A percentile compares a stretch with the other conserved stretches of the same genome.
These are phyloP conservation scores for Parachaetomium inaequale DNA, from an alignment of 495 filamentous ascomycete species.

Conservation along the genomic window DNA sequence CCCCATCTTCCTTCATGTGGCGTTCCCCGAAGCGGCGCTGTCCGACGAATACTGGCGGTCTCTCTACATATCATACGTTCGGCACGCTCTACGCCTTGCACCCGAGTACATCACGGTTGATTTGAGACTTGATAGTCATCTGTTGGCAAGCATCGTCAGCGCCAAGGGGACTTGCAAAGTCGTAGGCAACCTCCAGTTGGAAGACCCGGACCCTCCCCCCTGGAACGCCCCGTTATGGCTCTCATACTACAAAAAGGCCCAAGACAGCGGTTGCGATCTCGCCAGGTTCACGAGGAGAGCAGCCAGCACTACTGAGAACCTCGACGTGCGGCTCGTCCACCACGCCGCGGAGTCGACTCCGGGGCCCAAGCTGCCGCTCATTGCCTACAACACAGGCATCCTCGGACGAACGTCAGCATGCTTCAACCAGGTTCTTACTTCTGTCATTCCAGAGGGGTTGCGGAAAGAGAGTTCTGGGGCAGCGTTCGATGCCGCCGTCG, in stretches of 20 bases:
- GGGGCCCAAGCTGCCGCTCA: conserved; percentile 50
- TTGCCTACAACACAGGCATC: conserved; percentile 64
- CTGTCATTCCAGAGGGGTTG: conserved; percentile 57
- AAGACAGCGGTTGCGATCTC: conserved; percentile 57
- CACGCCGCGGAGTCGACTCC: conserved; percentile 40
- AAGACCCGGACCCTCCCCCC: conserved; percentile 37
- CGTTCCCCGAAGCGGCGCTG: conserved; percentile 37
- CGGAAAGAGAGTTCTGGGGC: conserved; percentile 20
- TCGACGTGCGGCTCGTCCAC: conserved; percentile 52
- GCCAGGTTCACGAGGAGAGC: conserved; percentile 58
- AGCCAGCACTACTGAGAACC: conserved; percentile 53
- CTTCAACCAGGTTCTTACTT: conserved; percentile 64
- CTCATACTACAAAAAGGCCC: conserved; percentile 53
- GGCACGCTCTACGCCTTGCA: conserved; percentile 59
- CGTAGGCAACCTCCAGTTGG: conserved; percentile 55
- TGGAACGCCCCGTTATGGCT: conserved; percentile 58
- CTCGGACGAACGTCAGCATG: conserved; percentile 61
- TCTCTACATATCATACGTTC: conserved; percentile 54
- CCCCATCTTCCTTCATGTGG: conserved; percentile 64
- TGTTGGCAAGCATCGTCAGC: conserved; percentile 46
- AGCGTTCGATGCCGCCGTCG: conserved; percentile 7
- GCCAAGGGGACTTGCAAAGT: conserved; percentile 61
- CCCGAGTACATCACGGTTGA: conserved; percentile 67
- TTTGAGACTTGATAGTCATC: conserved; percentile 48
- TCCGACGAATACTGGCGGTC: conserved; percentile 31